A percentile compares a stretch with the other conserved stretches of the same genome.
Evolutionary conservation across 2,329 filamentous ascomycete genomes (phyloP).

Genomic region (Chalaropsis ovoidea): DNA sequence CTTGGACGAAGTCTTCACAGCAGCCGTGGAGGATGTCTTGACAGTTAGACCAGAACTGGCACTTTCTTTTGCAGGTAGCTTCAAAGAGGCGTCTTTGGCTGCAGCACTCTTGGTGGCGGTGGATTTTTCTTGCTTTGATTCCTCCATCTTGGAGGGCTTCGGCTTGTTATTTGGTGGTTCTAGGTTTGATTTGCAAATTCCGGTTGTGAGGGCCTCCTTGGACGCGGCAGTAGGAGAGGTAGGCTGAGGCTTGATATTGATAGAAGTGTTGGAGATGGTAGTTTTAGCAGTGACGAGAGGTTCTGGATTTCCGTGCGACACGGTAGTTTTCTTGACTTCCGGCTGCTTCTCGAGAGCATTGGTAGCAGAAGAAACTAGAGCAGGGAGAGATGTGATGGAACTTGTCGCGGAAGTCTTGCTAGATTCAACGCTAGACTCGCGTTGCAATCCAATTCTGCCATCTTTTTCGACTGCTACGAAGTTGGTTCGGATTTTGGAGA

Average conservation of each 20-base stretch:
- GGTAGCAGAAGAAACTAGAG: neutral
- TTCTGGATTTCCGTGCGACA: neutral
- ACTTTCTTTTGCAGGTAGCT: neutral
- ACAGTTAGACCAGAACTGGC: neutral
- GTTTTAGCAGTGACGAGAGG: neutral
- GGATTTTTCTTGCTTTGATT: neutral
- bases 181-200: neutral
- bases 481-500: slow-evolving; percentile 64
- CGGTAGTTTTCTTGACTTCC: neutral
- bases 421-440: slow-evolving; percentile 39
- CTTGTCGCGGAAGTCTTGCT: slow-evolving; percentile 27
- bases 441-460: slow-evolving; percentile 45
- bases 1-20: neutral
- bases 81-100: neutral
- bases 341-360: neutral
- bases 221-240: neutral
- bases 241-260: too few species aligned
- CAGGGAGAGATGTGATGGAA: neutral
- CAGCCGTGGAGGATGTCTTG: neutral
- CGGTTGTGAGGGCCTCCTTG: neutral
- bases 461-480: slow-evolving; percentile 65
- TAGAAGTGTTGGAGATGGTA: neutral
- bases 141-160: neutral
- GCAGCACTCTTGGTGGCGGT: neutral
- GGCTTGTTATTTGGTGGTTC: neutral